phyloP scores from a whole-genome alignment of 768 basidiomycete species.

The Hericium rajendrae region DNA sequence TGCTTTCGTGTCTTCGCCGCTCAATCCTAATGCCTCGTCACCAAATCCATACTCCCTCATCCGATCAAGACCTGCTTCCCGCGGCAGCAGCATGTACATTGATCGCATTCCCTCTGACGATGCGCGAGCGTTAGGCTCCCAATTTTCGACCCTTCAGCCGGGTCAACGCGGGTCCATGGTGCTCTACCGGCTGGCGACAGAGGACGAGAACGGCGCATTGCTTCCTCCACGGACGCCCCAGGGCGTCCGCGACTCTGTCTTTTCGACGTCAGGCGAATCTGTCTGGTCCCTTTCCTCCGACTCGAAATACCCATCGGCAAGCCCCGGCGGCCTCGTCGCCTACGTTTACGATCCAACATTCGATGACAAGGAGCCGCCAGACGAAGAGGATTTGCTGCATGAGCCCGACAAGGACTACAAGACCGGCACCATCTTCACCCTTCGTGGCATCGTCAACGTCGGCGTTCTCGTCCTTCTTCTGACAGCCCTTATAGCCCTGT shows the following conservation, averaged over 20 bases:
- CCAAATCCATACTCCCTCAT: slow-evolving; percentile 16
- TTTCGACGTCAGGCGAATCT: slow-evolving; percentile 46
- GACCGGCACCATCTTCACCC: slow-evolving; percentile 26
- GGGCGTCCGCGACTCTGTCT: slow-evolving; percentile 30
- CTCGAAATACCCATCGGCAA: slow-evolving; percentile 55
- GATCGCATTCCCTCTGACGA: slow-evolving; percentile 37
- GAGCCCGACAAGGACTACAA: slow-evolving; percentile 37
- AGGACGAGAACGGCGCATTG: slow-evolving; percentile 20
- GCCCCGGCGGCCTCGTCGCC: slow-evolving; percentile 40
- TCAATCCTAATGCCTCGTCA: slow-evolving; percentile 33
- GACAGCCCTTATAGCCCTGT: slow-evolving; percentile 54
- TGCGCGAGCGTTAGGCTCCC: slow-evolving; percentile 30
- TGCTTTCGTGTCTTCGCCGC: slow-evolving; percentile 41
- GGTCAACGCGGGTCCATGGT: slow-evolving; percentile 47
- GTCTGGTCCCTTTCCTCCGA: slow-evolving; percentile 38
- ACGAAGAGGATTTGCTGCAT: slow-evolving; percentile 74
- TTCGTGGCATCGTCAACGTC: slow-evolving; percentile 60
- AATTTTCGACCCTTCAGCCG: slow-evolving; percentile 14
- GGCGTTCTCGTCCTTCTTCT: slow-evolving; percentile 57
- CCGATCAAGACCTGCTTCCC: slow-evolving; percentile 31
- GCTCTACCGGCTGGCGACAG: slow-evolving; percentile 49
- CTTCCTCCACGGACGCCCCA: slow-evolving; percentile 24
- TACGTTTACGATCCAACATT: slow-evolving; percentile 62
- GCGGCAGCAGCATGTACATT: slow-evolving; percentile 29
- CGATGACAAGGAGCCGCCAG: slow-evolving; percentile 45